Conservation (phyloP, 2,329 filamentous ascomycete species). For the Verticillium nonalfalfae region DNA sequence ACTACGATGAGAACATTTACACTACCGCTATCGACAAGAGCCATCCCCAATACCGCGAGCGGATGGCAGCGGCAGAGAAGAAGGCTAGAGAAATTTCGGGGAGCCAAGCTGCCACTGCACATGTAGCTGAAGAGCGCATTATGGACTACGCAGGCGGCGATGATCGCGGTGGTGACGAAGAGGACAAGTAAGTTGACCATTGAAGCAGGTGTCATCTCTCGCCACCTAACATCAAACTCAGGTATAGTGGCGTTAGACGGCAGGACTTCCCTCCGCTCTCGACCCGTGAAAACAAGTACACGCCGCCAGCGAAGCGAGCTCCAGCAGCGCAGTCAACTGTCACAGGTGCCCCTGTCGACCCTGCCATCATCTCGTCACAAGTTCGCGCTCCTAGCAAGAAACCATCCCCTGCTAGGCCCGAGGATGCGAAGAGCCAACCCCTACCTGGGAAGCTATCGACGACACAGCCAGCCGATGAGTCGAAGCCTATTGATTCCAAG, state of each 20-base stretch:
- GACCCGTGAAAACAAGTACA: constrained; percentile 66
- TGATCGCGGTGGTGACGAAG: constrained; percentile 70
- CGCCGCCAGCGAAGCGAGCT: constrained; percentile 79
- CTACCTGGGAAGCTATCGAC: neutral
- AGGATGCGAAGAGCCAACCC: constrained; percentile 12
- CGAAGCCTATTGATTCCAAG: neutral
- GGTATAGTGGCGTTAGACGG: constrained; percentile 87
- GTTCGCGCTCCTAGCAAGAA: constrained; percentile 46
- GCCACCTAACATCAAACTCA: constrained; percentile 23
- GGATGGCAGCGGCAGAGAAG: constrained; percentile 70
- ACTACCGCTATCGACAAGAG: constrained; percentile 84
- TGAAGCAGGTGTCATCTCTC: neutral
- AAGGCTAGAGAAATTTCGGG: constrained; percentile 88
- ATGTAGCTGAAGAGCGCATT: constrained; percentile 85
- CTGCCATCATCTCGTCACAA: constrained; percentile 86
- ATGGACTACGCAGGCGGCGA: constrained; percentile 59
- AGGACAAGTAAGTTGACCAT: constrained; percentile 66
- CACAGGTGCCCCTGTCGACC: constrained; percentile 72
- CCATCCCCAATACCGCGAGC: constrained; percentile 74
- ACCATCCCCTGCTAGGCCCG: constrained; percentile 26
- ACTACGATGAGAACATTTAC: constrained; percentile 92
- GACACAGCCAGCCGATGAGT: constrained; percentile 3
- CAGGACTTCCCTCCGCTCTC: constrained; percentile 64
- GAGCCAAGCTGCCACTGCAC: constrained; percentile 65
- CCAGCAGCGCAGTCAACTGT: constrained; percentile 69